These are phyloP conservation scores for Linaria vulgaris DNA, from an alignment of 257 asterid genomes.

Conservation along the genomic window DNA sequence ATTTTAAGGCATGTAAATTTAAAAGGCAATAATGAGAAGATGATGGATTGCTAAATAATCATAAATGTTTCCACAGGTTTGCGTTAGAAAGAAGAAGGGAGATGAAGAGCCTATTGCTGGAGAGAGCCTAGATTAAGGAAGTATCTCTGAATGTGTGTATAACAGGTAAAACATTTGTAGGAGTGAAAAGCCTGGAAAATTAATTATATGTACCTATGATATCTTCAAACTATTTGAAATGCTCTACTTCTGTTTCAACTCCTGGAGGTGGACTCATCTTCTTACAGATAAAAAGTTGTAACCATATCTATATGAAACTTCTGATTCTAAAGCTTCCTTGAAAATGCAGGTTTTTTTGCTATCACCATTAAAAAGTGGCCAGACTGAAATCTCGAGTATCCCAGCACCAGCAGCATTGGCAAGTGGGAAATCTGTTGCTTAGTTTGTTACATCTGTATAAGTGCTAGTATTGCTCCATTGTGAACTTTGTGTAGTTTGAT, in stretches of 20 bases:
- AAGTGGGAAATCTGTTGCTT: neutral
- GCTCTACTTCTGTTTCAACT: neutral
- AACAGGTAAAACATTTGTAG: neutral
- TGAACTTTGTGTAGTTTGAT: slow-evolving; percentile 8
- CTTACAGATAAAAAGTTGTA: neutral
- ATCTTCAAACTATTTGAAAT: slow-evolving; percentile 14
- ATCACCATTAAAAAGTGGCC: slow-evolving; percentile 14
- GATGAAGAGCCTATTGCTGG: slow-evolving; percentile 2
- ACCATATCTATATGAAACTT: slow-evolving; percentile 1
- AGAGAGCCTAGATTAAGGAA: slow-evolving; percentile 5
- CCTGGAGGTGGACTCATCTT: neutral
- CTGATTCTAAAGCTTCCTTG: slow-evolving; percentile 30
- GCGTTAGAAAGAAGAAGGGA: slow-evolving; percentile 16
- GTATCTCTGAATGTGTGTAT: slow-evolving; percentile 12
- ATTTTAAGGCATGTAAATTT: no score
- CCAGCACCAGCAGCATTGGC: slow-evolving; percentile 20
- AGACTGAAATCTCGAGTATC: slow-evolving; percentile 19
- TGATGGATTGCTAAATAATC: neutral
- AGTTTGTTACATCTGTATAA: slow-evolving; percentile 5
- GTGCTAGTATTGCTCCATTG: slow-evolving; percentile 19
- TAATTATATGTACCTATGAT: slow-evolving; percentile 5
- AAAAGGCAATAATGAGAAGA: no score
- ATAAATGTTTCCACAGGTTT: slow-evolving; percentile 12
- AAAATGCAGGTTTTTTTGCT: slow-evolving; percentile 39
- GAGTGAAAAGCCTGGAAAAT: neutral